Evolutionary conservation across 805 yeast genomes (phyloP).

Genomic region (Lachancea waltii): DNA sequence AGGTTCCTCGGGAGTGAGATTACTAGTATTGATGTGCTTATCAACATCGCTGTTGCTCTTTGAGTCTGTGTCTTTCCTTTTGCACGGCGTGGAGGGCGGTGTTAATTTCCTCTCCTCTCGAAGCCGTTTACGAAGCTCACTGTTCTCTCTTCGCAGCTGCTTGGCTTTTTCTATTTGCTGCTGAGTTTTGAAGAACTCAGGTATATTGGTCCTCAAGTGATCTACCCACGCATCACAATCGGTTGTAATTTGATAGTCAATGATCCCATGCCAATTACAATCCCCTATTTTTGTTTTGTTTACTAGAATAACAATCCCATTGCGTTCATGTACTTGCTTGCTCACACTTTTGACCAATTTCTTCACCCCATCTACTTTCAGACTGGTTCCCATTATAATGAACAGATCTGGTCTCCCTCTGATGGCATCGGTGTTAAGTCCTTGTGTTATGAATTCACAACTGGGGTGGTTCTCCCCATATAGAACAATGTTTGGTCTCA

Average conservation of each 20-base stretch:
- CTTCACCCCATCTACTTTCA: conserved; percentile 86
- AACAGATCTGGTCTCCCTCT: conserved; percentile 66
- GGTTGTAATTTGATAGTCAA: conserved; percentile 72
- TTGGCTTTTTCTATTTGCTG: conserved; percentile 28
- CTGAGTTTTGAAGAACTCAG: conserved; percentile 58
- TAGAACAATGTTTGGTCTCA: conserved; percentile 84
- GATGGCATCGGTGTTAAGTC: conserved; percentile 55
- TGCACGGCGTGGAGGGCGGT: conserved; percentile 31
- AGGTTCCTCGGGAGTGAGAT: neutral
- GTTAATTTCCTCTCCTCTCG: conserved; percentile 21
- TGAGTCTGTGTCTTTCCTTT: neutral
- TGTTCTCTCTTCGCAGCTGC: conserved; percentile 29
- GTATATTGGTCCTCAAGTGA: conserved; percentile 45
- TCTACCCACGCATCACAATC: conserved; percentile 83
- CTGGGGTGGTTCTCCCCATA: conserved; percentile 94
- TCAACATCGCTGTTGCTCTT: neutral
- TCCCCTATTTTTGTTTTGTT: conserved; percentile 61
- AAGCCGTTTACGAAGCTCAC: conserved; percentile 24
- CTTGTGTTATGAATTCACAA: conserved; percentile 69
- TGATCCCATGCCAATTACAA: conserved; percentile 58
- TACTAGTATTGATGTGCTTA: neutral
- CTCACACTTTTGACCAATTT: conserved; percentile 65
- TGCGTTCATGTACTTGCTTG: conserved; percentile 63
- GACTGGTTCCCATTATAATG: conserved; percentile 87
- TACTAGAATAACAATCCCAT: conserved; percentile 71